Conservation (phyloP, 768 basidiomycete species). For the Boletus coccyginus region DNA sequence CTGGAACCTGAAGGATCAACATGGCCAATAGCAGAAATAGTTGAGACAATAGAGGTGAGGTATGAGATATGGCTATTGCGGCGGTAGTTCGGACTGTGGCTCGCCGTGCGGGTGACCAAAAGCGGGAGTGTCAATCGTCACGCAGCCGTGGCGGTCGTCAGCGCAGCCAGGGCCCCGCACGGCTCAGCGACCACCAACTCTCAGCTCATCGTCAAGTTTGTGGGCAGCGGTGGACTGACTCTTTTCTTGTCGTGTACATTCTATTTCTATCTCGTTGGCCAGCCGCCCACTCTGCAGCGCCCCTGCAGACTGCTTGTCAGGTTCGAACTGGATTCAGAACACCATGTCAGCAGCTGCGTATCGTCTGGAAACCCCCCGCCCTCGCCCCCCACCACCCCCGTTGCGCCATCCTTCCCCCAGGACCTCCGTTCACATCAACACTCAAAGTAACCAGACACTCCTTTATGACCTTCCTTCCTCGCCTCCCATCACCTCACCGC, state of each 20-base stretch:
- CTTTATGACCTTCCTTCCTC: slow-evolving; percentile 75
- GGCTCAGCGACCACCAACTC: slow-evolving; percentile 26
- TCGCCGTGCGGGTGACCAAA: slow-evolving; percentile 18
- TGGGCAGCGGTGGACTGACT: slow-evolving; percentile 4
- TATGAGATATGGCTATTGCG: neutral
- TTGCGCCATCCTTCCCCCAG: slow-evolving; percentile 50
- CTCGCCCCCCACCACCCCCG: slow-evolving; percentile 57
- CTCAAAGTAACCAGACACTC: slow-evolving; percentile 56
- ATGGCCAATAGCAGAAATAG: neutral
- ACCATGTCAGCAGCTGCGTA: slow-evolving; percentile 62
- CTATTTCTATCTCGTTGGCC: slow-evolving; percentile 11
- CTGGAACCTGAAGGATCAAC: neutral
- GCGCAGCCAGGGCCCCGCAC: slow-evolving; percentile 28
- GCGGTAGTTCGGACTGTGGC: slow-evolving; percentile 4
- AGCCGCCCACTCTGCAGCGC: slow-evolving; percentile 9
- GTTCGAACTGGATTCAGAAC: slow-evolving; percentile 37
- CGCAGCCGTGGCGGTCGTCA: slow-evolving; percentile 27
- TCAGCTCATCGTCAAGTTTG: slow-evolving; percentile 3
- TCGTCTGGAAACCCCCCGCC: slow-evolving; percentile 60
- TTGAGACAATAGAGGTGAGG: neutral
- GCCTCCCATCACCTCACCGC: slow-evolving; percentile 49
- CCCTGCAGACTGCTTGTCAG: slow-evolving; percentile 4
- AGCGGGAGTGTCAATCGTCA: slow-evolving; percentile 16
- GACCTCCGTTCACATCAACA: slow-evolving; percentile 41
- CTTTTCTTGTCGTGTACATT: slow-evolving; percentile 19